phyloP scores from a whole-genome alignment of 2,329 filamentous ascomycete species.

The Monosporascus sp. region DNA sequence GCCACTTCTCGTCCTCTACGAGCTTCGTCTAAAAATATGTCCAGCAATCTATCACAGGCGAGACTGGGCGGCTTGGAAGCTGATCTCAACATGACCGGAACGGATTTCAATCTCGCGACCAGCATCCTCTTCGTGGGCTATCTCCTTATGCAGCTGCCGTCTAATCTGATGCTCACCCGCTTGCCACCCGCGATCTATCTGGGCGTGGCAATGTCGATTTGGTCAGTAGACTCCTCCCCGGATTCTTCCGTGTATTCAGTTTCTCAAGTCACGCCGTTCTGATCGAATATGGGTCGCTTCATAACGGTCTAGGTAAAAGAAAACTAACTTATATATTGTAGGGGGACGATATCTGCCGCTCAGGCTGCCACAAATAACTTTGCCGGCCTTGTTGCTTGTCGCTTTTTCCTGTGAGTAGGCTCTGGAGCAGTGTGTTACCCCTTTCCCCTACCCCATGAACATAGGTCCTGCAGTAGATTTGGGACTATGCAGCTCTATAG shows the following conservation, averaged over 20 bases:
- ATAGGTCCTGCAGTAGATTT: not conserved
- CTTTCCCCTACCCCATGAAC: too few relatives aligned
- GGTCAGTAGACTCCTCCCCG: not conserved
- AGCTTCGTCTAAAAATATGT: not conserved
- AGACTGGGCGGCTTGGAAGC: slow-evolving; percentile 46
- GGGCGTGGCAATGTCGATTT: slow-evolving; percentile 36
- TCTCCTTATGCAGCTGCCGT: slow-evolving; percentile 56
- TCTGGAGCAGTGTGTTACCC: too few relatives aligned
- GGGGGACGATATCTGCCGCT: slow-evolving; percentile 30
- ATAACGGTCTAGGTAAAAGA: too few relatives aligned
- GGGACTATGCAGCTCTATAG: too few relatives aligned
- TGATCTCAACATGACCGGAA: slow-evolving; percentile 48
- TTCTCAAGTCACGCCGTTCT: too few relatives aligned
- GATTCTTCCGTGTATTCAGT: not conserved
- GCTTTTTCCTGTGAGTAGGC: slow-evolving; percentile 32
- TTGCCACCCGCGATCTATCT: slow-evolving; percentile 50
- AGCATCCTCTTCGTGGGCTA: slow-evolving; percentile 55
- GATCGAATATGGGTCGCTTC: too few relatives aligned
- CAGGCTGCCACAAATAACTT: slow-evolving; percentile 42
- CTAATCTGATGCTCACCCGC: slow-evolving; percentile 51
- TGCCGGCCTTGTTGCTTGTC: slow-evolving; percentile 34
- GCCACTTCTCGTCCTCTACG: not conserved
- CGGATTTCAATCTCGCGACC: slow-evolving; percentile 51
- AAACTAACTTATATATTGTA: not conserved
- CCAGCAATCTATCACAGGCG: slow-evolving; percentile 47